A percentile compares a stretch with the other conserved stretches of the same genome.
Evolutionary conservation across 164 flowering plant species (phyloP).

Genomic region (Dillenia turbinata): DNA sequence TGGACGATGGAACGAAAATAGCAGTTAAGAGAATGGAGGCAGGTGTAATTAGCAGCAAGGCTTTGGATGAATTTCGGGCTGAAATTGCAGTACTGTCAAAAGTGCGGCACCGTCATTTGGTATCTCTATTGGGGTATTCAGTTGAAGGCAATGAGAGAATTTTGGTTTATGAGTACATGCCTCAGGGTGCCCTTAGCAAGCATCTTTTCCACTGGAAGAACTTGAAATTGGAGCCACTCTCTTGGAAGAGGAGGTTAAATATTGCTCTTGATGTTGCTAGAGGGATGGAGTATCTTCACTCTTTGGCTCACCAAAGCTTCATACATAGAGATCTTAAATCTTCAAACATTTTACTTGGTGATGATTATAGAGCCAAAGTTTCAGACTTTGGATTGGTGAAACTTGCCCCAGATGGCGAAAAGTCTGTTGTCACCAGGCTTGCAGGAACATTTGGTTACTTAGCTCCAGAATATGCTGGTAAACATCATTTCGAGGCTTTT

Average conservation of each 20-base stretch:
- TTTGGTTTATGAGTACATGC: constrained; percentile 65
- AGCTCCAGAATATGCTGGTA: constrained; percentile 79
- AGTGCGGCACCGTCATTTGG: constrained; percentile 66
- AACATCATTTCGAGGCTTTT: constrained; percentile 1
- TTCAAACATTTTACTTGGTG: constrained; percentile 63
- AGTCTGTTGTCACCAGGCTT: constrained; percentile 52
- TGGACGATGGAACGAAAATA: constrained; percentile 62
- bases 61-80: constrained; percentile 53
- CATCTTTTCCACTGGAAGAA: constrained; percentile 68
- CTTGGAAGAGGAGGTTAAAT: constrained; percentile 62
- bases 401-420: constrained; percentile 55
- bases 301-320: constrained; percentile 58
- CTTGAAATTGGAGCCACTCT: constrained; percentile 46
- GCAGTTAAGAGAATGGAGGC: constrained; percentile 78
- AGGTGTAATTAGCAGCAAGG: constrained; percentile 48
- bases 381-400: constrained; percentile 72
- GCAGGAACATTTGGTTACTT: constrained; percentile 74
- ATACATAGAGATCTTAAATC: constrained; percentile 70
- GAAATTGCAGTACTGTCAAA: constrained; percentile 73
- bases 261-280: constrained; percentile 73
- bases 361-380: constrained; percentile 65
- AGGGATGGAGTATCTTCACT: constrained; percentile 68
- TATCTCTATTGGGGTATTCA: constrained; percentile 59
- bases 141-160: constrained; percentile 52
- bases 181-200: constrained; percentile 59